Conservation (phyloP, 2,329 filamentous ascomycete species). For the Chaetomium sp. region DNA sequence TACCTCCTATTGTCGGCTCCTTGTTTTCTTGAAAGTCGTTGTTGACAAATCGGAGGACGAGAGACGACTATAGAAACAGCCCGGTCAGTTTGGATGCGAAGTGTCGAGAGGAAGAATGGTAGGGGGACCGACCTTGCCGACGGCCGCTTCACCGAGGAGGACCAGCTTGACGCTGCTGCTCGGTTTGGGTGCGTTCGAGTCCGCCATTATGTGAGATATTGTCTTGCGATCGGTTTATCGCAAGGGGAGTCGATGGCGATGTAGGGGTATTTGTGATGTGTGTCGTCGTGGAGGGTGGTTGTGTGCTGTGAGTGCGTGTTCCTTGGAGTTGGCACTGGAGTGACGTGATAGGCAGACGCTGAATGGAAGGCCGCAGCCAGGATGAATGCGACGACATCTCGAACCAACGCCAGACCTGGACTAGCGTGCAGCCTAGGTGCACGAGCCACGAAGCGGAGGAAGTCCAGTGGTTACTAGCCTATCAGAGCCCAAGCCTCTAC, state of each 20-base stretch:
- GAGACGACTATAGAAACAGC: conserved; percentile 71
- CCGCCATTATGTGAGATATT: conserved; percentile 61
- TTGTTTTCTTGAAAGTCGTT: conserved; percentile 99
- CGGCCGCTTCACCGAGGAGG: conserved; percentile 92
- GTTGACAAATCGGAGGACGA: conserved; percentile 98
- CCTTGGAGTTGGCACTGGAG: conserved; percentile 25
- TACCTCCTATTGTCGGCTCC: conserved; percentile 98
- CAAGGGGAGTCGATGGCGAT: not conserved
- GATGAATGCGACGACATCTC: conserved; percentile 23
- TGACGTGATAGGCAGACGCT: conserved; percentile 37
- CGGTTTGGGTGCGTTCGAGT: conserved; percentile 80
- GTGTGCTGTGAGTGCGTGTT: conserved; percentile 21
- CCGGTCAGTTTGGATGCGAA: conserved; percentile 28
- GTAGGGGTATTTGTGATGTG: not conserved
- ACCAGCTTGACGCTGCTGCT: conserved; percentile 99
- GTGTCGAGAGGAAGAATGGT: conserved; percentile 1
- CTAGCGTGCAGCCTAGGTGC: conserved; percentile 15
- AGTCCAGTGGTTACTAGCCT: not conserved
- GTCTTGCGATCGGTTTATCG: conserved; percentile 1
- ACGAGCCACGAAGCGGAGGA: conserved; percentile 18
- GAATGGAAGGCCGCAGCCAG: conserved; percentile 21
- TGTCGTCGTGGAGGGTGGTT: not conserved
- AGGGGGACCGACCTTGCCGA: conserved; percentile 77
- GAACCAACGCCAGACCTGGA: conserved; percentile 25
- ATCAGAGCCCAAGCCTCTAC: not conserved